Evolutionary conservation across 1,284 basidiomycete species (phyloP), one percentile per base, ranked within the genome.

Genomic region (Hemileia vastatrix): DNA sequence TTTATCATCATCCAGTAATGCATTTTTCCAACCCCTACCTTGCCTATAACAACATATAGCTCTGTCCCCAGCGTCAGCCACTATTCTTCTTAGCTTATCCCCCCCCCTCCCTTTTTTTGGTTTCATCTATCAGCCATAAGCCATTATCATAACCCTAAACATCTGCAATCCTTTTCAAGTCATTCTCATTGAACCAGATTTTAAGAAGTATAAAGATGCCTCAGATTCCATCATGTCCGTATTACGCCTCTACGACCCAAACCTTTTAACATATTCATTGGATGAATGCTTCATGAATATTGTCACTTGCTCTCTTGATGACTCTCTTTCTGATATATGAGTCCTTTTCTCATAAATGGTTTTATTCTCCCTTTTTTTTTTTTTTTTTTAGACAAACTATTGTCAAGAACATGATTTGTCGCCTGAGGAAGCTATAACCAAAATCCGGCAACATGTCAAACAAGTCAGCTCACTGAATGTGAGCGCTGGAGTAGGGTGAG

Each of bases 271-370:
- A 18, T n/a, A 13, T 27, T 56, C 54, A 8, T 56, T 47, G 15
- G 54, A 56, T 15, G 54, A 56, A 48, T 56, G 54, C 44, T 56
- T 27, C 54, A 44, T 56, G 54, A 56, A 56, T 32, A 19, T 56
- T 13, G 54, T 56, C 33, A 13, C 23, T 56, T n/a, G n/a, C n/a
- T n/a, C n/a, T 43, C 5, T 33, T 11, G 21, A n/a, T 32, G 27
- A 54, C 23, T 44, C 40, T 6, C 24, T 32, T 3, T n/a, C n/a
- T n/a, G n/a, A n/a, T n/a, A n/a, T n/a, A n/a, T n/a, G n/a, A 4
- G 31, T 27, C 27, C 44, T 2, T 56, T 6, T 11, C 1, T 18
- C 6, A 27, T 11, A 23, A 13, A n/a, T n/a, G n/a, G n/a, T n/a
- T n/a, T n/a, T 45, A 2, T 21, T 56, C 18, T 13, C 44, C 18